These are phyloP conservation scores for Jaenimonas drosophilae DNA, from an alignment of 208 protist genomes.

Conservation along the genomic window DNA sequence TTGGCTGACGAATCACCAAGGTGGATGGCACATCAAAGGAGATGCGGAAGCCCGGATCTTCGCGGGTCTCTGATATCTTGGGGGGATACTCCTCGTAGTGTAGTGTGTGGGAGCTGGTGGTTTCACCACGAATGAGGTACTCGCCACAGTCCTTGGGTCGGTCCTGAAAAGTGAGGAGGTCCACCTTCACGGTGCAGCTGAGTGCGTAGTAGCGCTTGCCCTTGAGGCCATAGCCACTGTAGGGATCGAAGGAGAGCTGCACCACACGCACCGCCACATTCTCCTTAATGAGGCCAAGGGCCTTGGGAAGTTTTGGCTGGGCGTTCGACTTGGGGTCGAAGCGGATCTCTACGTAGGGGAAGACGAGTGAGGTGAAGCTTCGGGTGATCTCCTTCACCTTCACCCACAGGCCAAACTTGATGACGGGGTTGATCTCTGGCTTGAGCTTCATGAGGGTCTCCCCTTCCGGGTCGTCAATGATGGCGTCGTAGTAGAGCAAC, in stretches of 20 bases:
- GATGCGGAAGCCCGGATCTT: constrained; percentile 69
- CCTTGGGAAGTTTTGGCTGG: constrained; percentile 70
- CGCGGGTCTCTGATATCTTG: constrained; percentile 26
- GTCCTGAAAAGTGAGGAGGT: constrained; percentile 73
- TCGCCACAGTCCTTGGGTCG: constrained; percentile 56
- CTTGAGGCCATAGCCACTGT: constrained; percentile 22
- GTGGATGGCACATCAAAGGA: constrained; percentile 77
- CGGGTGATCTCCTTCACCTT: constrained; percentile 82
- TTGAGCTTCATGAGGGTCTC: constrained; percentile 61
- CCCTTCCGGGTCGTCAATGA: constrained; percentile 54
- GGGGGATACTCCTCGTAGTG: constrained; percentile 79
- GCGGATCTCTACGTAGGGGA: constrained; percentile 68
- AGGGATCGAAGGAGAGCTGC: constrained; percentile 82
- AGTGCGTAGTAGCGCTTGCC: constrained; percentile 76
- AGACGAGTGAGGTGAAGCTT: constrained; percentile 69
- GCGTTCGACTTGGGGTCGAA: constrained; percentile 72
- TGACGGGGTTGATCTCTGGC: constrained; percentile 32
- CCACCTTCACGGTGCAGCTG: constrained; percentile 78
- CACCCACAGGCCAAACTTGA: constrained; percentile 88
- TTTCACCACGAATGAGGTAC: constrained; percentile 73
- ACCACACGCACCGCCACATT: constrained; percentile 82
- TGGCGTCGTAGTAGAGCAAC: constrained; percentile 71
- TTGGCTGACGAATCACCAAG: constrained; percentile 72
- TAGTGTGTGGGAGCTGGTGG: constrained; percentile 46
- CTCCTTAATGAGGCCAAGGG: constrained; percentile 82